Percentiles rank a stretch among this genome's conserved stretches.
phyloP scores from a whole-genome alignment of 768 basidiomycete species.

The Boletus pseudopeckii region DNA sequence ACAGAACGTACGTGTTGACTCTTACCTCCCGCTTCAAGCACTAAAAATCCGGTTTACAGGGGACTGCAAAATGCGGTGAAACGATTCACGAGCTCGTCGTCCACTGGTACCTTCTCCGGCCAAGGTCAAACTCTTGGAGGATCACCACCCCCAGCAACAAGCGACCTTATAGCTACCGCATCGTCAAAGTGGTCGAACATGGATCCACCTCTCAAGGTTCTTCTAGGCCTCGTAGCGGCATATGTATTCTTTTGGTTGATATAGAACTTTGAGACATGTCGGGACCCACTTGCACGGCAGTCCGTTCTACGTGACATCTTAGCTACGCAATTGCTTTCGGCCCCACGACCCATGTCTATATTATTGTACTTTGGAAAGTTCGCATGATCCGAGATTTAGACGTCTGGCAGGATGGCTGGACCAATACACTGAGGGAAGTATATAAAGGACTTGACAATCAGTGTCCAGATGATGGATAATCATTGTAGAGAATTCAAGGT shows the following conservation, averaged over 20 bases:
- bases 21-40: not conserved
- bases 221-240: conserved; percentile 58
- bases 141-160: conserved; percentile 35
- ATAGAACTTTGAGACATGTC: conserved; percentile 8
- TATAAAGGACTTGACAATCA: no score
- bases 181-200: conserved; percentile 44
- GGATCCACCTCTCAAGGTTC: conserved; percentile 64
- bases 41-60: conserved; percentile 34
- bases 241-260: conserved; percentile 56
- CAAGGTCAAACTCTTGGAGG: conserved; percentile 72
- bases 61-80: conserved; percentile 57
- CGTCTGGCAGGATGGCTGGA: not conserved
- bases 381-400: not conserved
- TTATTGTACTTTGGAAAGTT: not conserved
- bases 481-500: no score
- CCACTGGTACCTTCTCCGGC: conserved; percentile 56
- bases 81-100: conserved; percentile 44
- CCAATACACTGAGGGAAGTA: not conserved
- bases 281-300: not conserved
- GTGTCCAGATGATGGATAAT: no score
- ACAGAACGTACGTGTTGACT: conserved; percentile 49
- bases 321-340: not conserved
- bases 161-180: conserved; percentile 33
- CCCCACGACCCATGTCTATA: not conserved
- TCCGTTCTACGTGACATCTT: not conserved